These are phyloP conservation scores for Aspergillus hortae DNA, from an alignment of 2,329 filamentous ascomycete genomes.

Conservation along the genomic window DNA sequence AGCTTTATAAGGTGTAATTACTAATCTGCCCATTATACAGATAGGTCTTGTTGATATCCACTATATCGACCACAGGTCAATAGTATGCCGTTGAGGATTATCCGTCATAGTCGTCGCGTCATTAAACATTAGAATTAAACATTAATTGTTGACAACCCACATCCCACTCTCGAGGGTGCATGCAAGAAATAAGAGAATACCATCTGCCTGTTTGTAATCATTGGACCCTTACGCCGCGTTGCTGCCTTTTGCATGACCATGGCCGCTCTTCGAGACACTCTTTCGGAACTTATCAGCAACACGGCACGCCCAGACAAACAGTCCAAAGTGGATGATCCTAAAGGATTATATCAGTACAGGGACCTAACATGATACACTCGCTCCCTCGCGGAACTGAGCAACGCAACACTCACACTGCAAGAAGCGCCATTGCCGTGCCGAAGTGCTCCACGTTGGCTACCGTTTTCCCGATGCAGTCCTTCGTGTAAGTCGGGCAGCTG, in stretches of 20 bases:
- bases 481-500: background rate
- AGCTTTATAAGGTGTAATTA: no score
- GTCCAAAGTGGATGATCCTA: slow-evolving; percentile 9
- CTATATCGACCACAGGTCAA: no score
- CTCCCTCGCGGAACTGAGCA: background rate
- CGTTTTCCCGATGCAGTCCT: slow-evolving; percentile 4
- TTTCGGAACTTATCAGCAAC: slow-evolving; percentile 7
- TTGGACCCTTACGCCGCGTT: background rate
- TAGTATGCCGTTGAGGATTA: no score
- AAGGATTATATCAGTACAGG: background rate
- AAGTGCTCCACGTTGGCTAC: slow-evolving; percentile 8
- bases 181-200: background rate
- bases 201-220: no score
- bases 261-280: background rate
- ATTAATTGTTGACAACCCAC: background rate
- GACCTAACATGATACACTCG: background rate
- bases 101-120: background rate
- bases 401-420: slow-evolving; percentile 6
- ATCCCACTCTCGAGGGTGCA: background rate
- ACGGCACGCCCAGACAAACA: slow-evolving; percentile 8
- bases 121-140: background rate
- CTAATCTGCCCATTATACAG: no score
- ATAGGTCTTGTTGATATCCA: no score
- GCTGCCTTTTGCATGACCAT: background rate
- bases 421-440: slow-evolving; percentile 7